phyloP scores from a whole-genome alignment of 257 asterid species.

The Penstemon barbatus region DNA sequence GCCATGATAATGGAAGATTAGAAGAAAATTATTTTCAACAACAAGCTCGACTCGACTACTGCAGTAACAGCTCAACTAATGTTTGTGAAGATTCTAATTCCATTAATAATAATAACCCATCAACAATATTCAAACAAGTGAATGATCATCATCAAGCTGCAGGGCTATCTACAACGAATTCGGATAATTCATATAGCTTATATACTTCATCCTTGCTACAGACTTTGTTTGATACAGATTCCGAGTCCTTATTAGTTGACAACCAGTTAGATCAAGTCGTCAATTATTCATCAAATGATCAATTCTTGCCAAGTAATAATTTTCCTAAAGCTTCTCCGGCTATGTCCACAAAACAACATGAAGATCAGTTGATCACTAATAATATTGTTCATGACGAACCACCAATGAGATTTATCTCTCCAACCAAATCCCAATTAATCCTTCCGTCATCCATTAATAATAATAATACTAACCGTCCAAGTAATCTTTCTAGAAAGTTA shows the following conservation, averaged over 20 bases:
- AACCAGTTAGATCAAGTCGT: conserved; percentile 1
- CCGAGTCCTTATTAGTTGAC: conserved; percentile 27
- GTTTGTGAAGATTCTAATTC: conserved; percentile 35
- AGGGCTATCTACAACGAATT: conserved; percentile 27
- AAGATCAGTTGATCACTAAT: conserved; percentile 29
- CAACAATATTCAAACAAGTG: conserved; percentile 13
- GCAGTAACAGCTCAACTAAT: conserved; percentile 28
- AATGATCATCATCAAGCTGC: conserved; percentile 10
- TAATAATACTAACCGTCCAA: not conserved
- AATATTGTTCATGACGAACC: conserved; percentile 3
- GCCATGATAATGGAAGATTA: conserved; percentile 48
- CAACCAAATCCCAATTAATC: conserved; percentile 38
- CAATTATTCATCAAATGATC: conserved; percentile 36
- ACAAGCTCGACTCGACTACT: conserved; percentile 44
- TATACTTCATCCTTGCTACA: conserved; percentile 48
- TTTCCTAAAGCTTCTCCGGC: conserved; percentile 29
- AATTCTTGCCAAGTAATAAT: conserved; percentile 9
- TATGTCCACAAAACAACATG: conserved; percentile 26
- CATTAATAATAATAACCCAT: not conserved
- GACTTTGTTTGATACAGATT: conserved; percentile 43
- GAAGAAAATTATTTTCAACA: conserved; percentile 51
- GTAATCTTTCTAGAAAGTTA: conserved; percentile 35
- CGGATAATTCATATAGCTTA: conserved; percentile 39
- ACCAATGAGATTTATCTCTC: conserved; percentile 28
- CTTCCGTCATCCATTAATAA: conserved; percentile 25